phyloP scores from a whole-genome alignment of 257 asterid genomes.

The Prunella vulgaris region DNA sequence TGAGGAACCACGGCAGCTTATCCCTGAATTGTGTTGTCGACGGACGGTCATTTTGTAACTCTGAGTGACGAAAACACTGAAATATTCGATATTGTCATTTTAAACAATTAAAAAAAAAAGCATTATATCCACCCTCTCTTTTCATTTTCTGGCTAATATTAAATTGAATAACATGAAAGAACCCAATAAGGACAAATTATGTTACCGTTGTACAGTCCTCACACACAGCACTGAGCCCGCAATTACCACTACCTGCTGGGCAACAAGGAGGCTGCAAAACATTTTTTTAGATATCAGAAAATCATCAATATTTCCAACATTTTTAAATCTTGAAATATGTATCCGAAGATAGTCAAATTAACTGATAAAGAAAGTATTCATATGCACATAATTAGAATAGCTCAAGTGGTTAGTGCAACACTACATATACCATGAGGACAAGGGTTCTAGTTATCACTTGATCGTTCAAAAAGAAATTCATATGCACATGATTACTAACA shows the following conservation, averaged over 20 bases:
- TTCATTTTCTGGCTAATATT: background rate
- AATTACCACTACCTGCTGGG: slow-evolving; percentile 53
- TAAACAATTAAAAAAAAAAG: background rate
- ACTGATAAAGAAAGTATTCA: background rate
- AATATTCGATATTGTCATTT: slow-evolving; percentile 31
- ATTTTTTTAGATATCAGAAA: slow-evolving; percentile 3
- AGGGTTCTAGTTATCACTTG: too few relatives aligned
- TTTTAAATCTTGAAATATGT: background rate
- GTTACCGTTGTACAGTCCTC: slow-evolving; percentile 95
- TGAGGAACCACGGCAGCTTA: slow-evolving; percentile 95
- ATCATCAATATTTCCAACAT: background rate
- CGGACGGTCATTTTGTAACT: slow-evolving; percentile 80
- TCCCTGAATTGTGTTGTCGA: slow-evolving; percentile 74
- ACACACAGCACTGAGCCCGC: slow-evolving; percentile 65
- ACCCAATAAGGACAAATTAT: background rate
- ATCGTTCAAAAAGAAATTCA: background rate
- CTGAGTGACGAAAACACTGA: slow-evolving; percentile 94
- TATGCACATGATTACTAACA: background rate
- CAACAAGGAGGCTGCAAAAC: slow-evolving; percentile 94
- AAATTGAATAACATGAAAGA: background rate
- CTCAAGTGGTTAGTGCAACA: too few relatives aligned
- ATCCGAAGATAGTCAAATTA: background rate
- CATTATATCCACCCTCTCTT: background rate
- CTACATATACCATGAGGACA: too few relatives aligned
- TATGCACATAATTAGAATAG: background rate